Base-by-base conservation (phyloP, 1,284 basidiomycete species). In the Microbotryum lychnidis-dioicae region DNA sequence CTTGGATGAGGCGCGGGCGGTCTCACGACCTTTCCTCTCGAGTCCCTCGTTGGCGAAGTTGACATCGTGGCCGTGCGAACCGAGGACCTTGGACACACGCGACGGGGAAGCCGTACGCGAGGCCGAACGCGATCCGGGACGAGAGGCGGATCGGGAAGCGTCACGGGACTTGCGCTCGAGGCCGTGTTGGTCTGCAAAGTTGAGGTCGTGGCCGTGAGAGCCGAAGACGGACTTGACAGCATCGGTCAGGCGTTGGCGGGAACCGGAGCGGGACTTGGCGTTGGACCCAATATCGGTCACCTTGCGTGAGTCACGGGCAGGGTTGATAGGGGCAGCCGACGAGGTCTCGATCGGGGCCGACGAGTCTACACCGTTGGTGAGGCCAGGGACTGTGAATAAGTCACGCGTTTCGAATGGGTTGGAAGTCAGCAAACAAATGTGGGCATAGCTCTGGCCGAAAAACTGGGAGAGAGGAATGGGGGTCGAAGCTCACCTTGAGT, bases 21-120 rank as follows among this genome's bases (percentile, higher is more conserved):
- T 14, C 29, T 48, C 45, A 14, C 55, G 55, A 25, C 27, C 55
- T n/a, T 48, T 25, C 21, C 55, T 23, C 48, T 57, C 55, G 27
- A 48, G 31, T 20, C 47, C 55, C n/a, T 31, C 27, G 48, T 57
- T 33, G 55, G 55, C 55, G 25, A 50, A 48, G 48, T 23, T n/a
- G 31, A 49, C 23, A 21, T 57, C 55, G 29, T 50, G 47, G 37
- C 37, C 37, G 37, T 42, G 37, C 37, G 37, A 42, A 3, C 37
- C 37, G 37, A 42, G 16, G 2, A 42, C 14, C 14, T 42, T 42
- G 37, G 37, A 42, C 37, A 42, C 14, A 16, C 37, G 37, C 37
- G 29, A 33, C 6, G 29, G 51, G 14, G 51, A 53, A 21, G 29
- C 51, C 18, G 31, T 29, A 29, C 12, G 53, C 12, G 31, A 23